Conservation (phyloP, 2,329 filamentous ascomycete genomes). For the Mycosphaerelloides madeirae region DNA sequence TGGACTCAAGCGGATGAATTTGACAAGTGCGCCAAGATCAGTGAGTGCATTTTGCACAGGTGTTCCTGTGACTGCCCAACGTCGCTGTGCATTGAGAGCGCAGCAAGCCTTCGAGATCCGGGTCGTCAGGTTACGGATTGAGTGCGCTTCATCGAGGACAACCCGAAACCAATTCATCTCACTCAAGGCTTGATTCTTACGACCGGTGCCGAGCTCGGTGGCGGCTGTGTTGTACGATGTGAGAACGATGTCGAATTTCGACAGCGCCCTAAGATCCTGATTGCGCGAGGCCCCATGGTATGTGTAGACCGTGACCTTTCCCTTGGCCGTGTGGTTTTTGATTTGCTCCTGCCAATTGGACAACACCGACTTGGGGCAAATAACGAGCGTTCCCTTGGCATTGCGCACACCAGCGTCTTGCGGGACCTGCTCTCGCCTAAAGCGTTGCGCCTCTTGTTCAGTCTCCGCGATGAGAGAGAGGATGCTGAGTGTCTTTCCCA, state of each 20-base stretch:
- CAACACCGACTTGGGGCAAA: constrained; percentile 85
- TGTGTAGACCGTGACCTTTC: constrained; percentile 66
- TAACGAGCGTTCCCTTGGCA: constrained; percentile 72
- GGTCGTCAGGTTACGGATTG: constrained; percentile 80
- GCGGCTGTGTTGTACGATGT: constrained; percentile 89
- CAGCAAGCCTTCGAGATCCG: constrained; percentile 82
- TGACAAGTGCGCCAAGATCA: constrained; percentile 80
- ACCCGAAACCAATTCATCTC: constrained; percentile 89
- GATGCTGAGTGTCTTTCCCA: constrained; percentile 64
- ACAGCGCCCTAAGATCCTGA: constrained; percentile 63
- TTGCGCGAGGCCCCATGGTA: constrained; percentile 80
- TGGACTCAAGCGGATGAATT: constrained; percentile 76
- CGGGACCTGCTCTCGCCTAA: constrained; percentile 51
- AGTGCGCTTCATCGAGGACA: constrained; percentile 90
- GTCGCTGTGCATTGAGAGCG: constrained; percentile 68
- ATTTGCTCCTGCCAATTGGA: constrained; percentile 95
- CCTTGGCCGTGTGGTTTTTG: constrained; percentile 67
- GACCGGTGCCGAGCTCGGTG: constrained; percentile 52
- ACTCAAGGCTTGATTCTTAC: constrained; percentile 59
- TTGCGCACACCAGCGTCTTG: constrained; percentile 54
- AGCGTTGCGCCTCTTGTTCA: constrained; percentile 57
- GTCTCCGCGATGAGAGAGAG: constrained; percentile 70
- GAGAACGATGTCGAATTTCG: constrained; percentile 75
- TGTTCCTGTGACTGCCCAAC: constrained; percentile 97
- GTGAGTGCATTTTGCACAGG: constrained; percentile 92